Conservation (phyloP, 805 yeast species). For the Spathaspora hagerdaliae region DNA sequence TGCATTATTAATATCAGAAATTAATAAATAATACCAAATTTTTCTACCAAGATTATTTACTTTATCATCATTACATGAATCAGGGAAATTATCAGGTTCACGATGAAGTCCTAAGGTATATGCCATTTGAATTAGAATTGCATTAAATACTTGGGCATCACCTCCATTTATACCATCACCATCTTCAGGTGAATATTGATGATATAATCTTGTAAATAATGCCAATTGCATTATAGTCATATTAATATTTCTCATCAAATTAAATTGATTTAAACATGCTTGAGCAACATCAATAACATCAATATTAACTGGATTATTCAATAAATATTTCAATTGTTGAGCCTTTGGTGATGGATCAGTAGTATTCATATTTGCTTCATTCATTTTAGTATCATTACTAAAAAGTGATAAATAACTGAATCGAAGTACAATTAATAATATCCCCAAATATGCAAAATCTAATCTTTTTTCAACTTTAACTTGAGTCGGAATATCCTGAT, state of each 20-base stretch:
- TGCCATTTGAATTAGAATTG: conserved; percentile 63
- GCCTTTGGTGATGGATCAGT: conserved; percentile 21
- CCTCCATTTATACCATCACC: conserved; percentile 60
- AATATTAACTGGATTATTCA: conserved; percentile 26
- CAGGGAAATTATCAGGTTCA: conserved; percentile 48
- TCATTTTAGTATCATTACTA: conserved; percentile 21
- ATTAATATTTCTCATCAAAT: conserved; percentile 36
- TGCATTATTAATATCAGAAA: conserved; percentile 30
- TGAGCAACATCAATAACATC: conserved; percentile 29
- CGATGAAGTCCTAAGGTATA: conserved; percentile 63
- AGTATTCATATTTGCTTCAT: conserved; percentile 20
- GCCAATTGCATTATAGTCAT: conserved; percentile 53
- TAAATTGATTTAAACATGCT: conserved; percentile 33
- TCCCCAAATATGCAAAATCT: conserved; percentile 32
- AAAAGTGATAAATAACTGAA: conserved; percentile 31
- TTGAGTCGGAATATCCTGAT: conserved; percentile 19
- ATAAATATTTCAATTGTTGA: conserved; percentile 20
- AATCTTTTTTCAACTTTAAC: conserved; percentile 22
- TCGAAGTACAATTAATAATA: conserved; percentile 28
- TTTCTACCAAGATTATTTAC: conserved; percentile 50
- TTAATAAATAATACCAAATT: conserved; percentile 46
- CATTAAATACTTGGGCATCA: conserved; percentile 50
- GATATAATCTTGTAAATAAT: conserved; percentile 48
- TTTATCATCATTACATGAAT: conserved; percentile 19
- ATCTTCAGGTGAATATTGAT: conserved; percentile 46